These are phyloP conservation scores for Aspergillus versicolor DNA, from an alignment of 2,329 filamentous ascomycete genomes.

Conservation along the genomic window DNA sequence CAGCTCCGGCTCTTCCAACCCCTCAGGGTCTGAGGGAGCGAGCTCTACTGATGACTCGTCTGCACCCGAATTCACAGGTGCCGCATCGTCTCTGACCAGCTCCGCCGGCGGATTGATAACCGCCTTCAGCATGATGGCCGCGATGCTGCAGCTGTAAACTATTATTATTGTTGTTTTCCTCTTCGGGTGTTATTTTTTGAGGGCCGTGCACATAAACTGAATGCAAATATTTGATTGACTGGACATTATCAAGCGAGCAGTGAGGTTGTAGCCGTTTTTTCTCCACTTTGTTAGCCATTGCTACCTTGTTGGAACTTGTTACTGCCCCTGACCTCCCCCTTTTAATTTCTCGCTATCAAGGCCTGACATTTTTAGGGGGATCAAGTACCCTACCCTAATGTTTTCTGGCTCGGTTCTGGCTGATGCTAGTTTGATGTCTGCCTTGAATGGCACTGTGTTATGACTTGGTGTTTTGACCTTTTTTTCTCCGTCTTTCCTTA, in stretches of 20 bases:
- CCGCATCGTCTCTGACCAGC: constrained; percentile 23
- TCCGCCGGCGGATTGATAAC: constrained; percentile 21
- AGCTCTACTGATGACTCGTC: constrained; percentile 15
- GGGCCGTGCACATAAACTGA: not conserved
- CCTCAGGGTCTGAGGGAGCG: constrained; percentile 10
- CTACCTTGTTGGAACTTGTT: not conserved
- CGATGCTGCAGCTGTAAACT: constrained; percentile 31
- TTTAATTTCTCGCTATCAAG: not conserved
- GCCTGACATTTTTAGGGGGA: not conserved
- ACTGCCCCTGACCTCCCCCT: not conserved
- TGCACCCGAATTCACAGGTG: constrained; percentile 18
- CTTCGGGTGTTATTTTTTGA: not conserved
- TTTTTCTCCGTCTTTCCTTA: not conserved
- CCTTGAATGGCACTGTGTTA: not conserved
- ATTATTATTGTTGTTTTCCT: not conserved
- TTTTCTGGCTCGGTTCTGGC: not conserved
- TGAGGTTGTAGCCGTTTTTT: not conserved
- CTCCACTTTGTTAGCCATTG: not conserved
- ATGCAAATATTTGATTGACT: constrained; percentile 1
- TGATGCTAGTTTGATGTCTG: not conserved
- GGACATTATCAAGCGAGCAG: not conserved
- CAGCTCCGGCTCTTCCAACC: constrained; percentile 17
- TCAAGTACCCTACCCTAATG: not conserved
- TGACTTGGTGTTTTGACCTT: not conserved
- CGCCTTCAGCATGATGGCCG: constrained; percentile 24